Conservation (phyloP, 2,329 filamentous ascomycete genomes). For the Trematosphaeria pertusa region DNA sequence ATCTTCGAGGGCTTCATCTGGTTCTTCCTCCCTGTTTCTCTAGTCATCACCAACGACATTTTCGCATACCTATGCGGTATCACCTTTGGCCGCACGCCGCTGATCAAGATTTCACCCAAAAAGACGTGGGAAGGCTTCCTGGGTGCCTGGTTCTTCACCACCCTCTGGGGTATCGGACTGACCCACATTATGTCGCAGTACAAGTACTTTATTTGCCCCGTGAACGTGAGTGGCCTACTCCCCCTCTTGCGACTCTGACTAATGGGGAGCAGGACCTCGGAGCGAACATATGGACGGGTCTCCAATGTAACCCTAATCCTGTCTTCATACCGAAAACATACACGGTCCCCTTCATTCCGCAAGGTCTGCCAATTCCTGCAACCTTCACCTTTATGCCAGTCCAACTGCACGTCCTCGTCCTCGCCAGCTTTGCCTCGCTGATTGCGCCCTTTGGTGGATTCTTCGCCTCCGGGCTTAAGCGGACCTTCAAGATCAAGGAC, state of each 20-base stretch:
- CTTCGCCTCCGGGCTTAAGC: constrained; percentile 96
- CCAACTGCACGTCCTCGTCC: constrained; percentile 88
- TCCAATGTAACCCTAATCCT: constrained; percentile 89
- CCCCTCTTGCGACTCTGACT: constrained; percentile 1
- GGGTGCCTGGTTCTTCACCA: constrained; percentile 93
- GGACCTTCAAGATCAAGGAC: constrained; percentile 99
- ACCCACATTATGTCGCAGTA: constrained; percentile 86
- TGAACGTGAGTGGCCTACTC: constrained; percentile 67
- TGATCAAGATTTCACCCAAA: constrained; percentile 98
- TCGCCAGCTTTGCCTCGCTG: constrained; percentile 92
- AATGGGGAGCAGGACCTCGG: constrained; percentile 71
- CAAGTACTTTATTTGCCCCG: constrained; percentile 98
- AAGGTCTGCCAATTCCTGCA: constrained; percentile 64
- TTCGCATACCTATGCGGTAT: constrained; percentile 98
- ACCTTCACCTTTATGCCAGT: constrained; percentile 83
- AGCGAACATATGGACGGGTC: constrained; percentile 88
- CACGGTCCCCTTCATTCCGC: constrained; percentile 62
- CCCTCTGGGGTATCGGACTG: constrained; percentile 81
- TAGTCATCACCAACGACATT: constrained; percentile 99
- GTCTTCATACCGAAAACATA: constrained; percentile 84
- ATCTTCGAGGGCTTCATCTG: constrained; percentile 99
- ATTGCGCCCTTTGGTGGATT: constrained; percentile 98
- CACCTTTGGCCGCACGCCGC: constrained; percentile 91
- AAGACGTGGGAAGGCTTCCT: constrained; percentile 99
- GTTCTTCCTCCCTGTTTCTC: constrained; percentile 94